Conservation (phyloP, 805 yeast species). For the Ogataea pini region DNA sequence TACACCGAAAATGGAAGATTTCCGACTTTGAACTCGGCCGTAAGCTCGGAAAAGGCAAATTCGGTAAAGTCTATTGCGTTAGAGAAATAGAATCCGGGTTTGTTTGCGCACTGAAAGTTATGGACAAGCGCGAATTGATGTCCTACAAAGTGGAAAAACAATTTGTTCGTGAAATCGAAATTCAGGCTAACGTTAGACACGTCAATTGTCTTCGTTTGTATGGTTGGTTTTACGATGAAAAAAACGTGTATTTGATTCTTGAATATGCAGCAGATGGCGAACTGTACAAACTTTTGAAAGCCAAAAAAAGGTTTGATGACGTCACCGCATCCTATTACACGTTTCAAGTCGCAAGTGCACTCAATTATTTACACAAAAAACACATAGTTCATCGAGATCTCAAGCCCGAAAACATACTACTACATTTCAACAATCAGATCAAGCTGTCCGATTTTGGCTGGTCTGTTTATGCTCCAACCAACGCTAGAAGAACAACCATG, state of each 20-base stretch:
- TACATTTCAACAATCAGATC: constrained; percentile 72
- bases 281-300: constrained; percentile 68
- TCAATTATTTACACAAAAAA: constrained; percentile 73
- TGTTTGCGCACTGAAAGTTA: constrained; percentile 86
- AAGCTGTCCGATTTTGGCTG: constrained; percentile 96
- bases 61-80: constrained; percentile 91
- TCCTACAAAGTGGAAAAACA: constrained; percentile 80
- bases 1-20: constrained; percentile 28
- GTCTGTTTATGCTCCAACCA: constrained; percentile 72
- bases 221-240: constrained; percentile 82
- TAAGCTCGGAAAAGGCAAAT: constrained; percentile 87
- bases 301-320: constrained; percentile 70
- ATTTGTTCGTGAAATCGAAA: constrained; percentile 87
- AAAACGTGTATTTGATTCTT: constrained; percentile 76
- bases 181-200: constrained; percentile 78
- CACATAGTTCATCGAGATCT: constrained; percentile 89
- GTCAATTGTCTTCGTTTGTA: constrained; percentile 77
- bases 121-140: constrained; percentile 79
- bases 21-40: constrained; percentile 83
- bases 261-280: constrained; percentile 90
- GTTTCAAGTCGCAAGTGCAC: constrained; percentile 79
- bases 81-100: constrained; percentile 72
- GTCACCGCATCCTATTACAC: constrained; percentile 75
- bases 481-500: constrained; percentile 65
- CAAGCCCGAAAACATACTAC: constrained; percentile 88